Base-by-base conservation (phyloP, 2,329 filamentous ascomycete genomes). In the Verticillium nubilum region DNA sequence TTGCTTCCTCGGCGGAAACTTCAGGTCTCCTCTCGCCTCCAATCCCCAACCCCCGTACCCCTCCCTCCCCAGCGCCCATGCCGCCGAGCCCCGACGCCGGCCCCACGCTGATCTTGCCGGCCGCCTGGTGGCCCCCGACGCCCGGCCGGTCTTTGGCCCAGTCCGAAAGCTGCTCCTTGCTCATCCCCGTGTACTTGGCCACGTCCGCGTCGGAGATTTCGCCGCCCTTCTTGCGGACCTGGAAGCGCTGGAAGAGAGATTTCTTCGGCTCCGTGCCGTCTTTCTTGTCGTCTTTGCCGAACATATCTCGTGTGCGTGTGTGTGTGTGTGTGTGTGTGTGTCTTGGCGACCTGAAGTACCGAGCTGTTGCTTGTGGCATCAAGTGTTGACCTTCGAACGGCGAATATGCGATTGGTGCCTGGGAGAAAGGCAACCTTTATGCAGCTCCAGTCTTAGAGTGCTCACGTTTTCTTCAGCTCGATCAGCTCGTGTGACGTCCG, bases 151-250 rank as follows among this genome's bases (percentile, higher is more conserved):
- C 67, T 26, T 71, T 72, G n/a, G 72, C 70, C 75, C 76, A 77
- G 2, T 65, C 33, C 25, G 68, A 66, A 57, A 78, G 67, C 64
- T 71, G 62, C 0, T 55, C 65, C 15, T 64, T 66, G 26, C 65
- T 64, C 65, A 71, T 77, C 65, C 76, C 76, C 33, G 75, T 77
- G 69, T 76, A 76, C 61, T 76, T 76, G 28, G 68, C 56, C 28
- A 78, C 63, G 61, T 76, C 75, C 12, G 74, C 73, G 60, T 78
- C 74, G 62, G 69, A 73, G 53, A 74, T 69, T 29, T 63, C 61
- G 53, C 65, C 66, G 53, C 65, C 66, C 63, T 74, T 75, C 50
- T 68, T 67, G 17, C 42, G 42, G 53, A 70, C 68, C 56, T 71
- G 68, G 60, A 65, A 69, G 58, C 70, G 67, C 33, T 68, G 65